Conservation (phyloP, 164 flowering plant species). For the Cinnamomum micranthum region DNA sequence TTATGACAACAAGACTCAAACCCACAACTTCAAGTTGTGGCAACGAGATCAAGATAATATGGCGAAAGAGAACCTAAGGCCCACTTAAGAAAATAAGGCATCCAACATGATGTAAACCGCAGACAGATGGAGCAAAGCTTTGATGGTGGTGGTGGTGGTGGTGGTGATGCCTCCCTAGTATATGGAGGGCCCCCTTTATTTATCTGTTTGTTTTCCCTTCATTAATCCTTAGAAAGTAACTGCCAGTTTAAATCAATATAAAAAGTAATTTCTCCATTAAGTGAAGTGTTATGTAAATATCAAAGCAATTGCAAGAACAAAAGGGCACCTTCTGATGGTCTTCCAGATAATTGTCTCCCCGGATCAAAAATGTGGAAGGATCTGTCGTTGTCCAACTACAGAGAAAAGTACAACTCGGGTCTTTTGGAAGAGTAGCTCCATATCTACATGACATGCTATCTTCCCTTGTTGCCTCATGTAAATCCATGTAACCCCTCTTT, state of each 20-base stretch:
- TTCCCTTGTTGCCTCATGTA: constrained; percentile 29
- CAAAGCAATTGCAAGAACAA: background rate
- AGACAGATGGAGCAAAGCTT: no score
- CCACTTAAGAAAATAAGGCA: no score
- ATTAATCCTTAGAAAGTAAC: no score
- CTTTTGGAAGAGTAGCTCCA: constrained; percentile 46
- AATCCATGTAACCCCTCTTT: constrained; percentile 60
- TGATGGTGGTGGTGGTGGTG: no score
- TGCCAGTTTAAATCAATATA: background rate
- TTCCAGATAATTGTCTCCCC: constrained; percentile 39
- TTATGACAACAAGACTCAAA: no score
- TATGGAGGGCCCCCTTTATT: no score
- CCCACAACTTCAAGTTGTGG: no score
- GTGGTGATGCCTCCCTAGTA: no score
- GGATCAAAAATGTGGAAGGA: constrained; percentile 51
- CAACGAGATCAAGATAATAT: no score
- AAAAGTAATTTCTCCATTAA: background rate
- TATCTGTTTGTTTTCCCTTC: no score
- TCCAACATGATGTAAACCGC: no score
- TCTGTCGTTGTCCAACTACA: constrained; percentile 50
- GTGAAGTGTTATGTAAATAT: background rate
- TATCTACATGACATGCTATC: constrained; percentile 31
- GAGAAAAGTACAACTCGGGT: constrained; percentile 27
- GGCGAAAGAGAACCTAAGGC: no score
- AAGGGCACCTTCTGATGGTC: constrained; percentile 37